Conservation (phyloP, 345 rosid genomes). For the Corymbia maculata region DNA sequence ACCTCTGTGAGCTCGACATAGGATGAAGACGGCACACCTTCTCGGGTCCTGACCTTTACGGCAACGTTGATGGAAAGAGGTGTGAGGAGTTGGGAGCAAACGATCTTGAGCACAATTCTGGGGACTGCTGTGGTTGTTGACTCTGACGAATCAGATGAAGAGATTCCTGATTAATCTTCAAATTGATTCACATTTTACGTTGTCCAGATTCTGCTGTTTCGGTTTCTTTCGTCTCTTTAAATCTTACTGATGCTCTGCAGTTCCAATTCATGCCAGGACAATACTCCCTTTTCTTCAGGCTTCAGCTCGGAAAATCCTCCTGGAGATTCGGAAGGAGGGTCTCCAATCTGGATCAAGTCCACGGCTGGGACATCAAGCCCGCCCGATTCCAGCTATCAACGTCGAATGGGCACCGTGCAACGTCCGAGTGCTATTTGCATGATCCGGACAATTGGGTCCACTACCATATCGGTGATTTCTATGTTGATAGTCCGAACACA, state of each 20-base stretch:
- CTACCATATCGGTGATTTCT: slow-evolving; percentile 70
- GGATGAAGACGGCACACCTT: neutral
- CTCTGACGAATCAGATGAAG: slow-evolving; percentile 9
- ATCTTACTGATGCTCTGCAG: neutral
- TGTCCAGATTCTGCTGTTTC: neutral
- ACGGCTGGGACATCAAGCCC: slow-evolving; percentile 87
- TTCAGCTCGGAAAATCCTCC: slow-evolving; percentile 53
- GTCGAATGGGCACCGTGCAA: slow-evolving; percentile 48
- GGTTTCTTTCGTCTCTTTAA: neutral
- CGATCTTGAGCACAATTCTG: slow-evolving; percentile 3
- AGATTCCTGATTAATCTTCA: neutral
- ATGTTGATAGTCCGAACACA: slow-evolving; percentile 22
- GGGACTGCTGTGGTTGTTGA: neutral
- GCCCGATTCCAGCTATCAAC: slow-evolving; percentile 68
- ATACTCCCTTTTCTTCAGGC: slow-evolving; percentile 63
- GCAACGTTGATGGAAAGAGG: slow-evolving; percentile 15
- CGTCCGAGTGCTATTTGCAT: slow-evolving; percentile 41
- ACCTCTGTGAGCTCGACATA: neutral
- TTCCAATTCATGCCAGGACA: slow-evolving; percentile 57
- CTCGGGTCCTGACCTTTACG: slow-evolving; percentile 2
- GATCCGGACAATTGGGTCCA: slow-evolving; percentile 66
- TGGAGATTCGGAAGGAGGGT: slow-evolving; percentile 53
- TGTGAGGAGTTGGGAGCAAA: slow-evolving; percentile 22
- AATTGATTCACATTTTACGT: neutral
- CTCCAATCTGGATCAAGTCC: slow-evolving; percentile 64